Conservation (phyloP, 2,329 filamentous ascomycete genomes). For the Aciculosporium take region DNA sequence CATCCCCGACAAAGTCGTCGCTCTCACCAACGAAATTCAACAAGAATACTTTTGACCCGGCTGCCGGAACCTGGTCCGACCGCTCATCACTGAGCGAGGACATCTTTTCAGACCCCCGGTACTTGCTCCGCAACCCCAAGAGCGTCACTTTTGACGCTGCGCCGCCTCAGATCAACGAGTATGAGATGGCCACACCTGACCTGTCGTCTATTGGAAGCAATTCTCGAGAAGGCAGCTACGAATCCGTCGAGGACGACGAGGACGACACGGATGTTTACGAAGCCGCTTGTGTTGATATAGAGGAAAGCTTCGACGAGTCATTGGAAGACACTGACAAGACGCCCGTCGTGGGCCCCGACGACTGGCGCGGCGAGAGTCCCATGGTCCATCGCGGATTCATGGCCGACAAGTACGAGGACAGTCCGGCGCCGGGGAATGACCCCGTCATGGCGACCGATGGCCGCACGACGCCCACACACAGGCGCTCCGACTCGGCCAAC, state of each 20-base stretch:
- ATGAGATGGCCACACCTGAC: constrained; percentile 94
- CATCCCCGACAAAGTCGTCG: constrained; percentile 80
- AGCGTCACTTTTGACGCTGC: constrained; percentile 94
- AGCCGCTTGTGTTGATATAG: constrained; percentile 29
- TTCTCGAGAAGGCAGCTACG: constrained; percentile 86
- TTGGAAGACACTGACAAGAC: constrained; percentile 95
- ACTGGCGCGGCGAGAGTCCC: constrained; percentile 70
- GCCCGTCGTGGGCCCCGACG: constrained; percentile 90
- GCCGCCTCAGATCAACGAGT: constrained; percentile 90
- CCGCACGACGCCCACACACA: constrained; percentile 29
- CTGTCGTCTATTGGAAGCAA: constrained; percentile 82
- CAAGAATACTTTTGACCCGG: constrained; percentile 55
- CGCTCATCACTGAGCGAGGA: constrained; percentile 45
- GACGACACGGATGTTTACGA: constrained; percentile 45
- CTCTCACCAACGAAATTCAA: constrained; percentile 56
- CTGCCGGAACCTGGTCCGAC: constrained; percentile 53
- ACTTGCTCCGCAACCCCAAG: constrained; percentile 74
- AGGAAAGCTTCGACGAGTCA: constrained; percentile 91
- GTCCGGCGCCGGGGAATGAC: constrained; percentile 46
- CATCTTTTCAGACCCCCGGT: constrained; percentile 48
- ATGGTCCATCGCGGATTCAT: constrained; percentile 15
- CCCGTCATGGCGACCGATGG: constrained; percentile 30
- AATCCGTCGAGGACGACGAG: constrained; percentile 65
- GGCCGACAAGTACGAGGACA: constrained; percentile 43
- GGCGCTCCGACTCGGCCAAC: constrained; percentile 56